Base-by-base conservation (phyloP, 2,329 filamentous ascomycete genomes). In the Talaromyces albobiverticillius region DNA sequence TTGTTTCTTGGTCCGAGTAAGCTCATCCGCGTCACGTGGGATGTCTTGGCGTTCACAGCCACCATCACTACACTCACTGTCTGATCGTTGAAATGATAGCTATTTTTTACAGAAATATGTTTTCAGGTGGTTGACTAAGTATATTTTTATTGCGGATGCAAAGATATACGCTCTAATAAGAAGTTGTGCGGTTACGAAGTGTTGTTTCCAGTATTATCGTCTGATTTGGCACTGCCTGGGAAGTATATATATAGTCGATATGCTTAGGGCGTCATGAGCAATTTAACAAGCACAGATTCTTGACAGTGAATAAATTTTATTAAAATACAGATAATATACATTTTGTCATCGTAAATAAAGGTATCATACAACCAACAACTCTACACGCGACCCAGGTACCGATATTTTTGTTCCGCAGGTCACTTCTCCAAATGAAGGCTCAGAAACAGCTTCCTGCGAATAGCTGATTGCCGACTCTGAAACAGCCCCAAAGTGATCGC, bases 401-500 rank as follows among this genome's bases (percentile, higher is more conserved):
- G 70, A 65, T 14, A 71, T 58, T 48, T 73, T 72, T 0, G 69
- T 72, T 23, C 57, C 50, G 34, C 42, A n/a, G n/a, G n/a, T 46
- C 32, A 26, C 23, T 18, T 18, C 45, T 5, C n/a, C n/a, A n/a
- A n/a, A n/a, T n/a, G n/a, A n/a, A n/a, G n/a, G n/a, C n/a, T n/a
- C n/a, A n/a, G 29, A 51, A 2, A 43, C 23, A 16, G 46, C 36
- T 50, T 41, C 31, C 11, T 51, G 54, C 26, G 59, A 59, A 57
- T 62, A 65, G 10, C 65, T 66, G 46, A 74, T 70, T 16, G 67
- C 66, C 43, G 70, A 72, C 52, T 73, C 71, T 5, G 72, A 72
- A 43, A 74, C 54, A 10, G 70, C 72, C 7, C 72, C 71, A 59
- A 75, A 74, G 22, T 60, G 60, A 49, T 66, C 64, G 13, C 61